These are phyloP conservation scores for Periglandula ipomoeae DNA, from an alignment of 2,329 filamentous ascomycete species.

Conservation along the genomic window DNA sequence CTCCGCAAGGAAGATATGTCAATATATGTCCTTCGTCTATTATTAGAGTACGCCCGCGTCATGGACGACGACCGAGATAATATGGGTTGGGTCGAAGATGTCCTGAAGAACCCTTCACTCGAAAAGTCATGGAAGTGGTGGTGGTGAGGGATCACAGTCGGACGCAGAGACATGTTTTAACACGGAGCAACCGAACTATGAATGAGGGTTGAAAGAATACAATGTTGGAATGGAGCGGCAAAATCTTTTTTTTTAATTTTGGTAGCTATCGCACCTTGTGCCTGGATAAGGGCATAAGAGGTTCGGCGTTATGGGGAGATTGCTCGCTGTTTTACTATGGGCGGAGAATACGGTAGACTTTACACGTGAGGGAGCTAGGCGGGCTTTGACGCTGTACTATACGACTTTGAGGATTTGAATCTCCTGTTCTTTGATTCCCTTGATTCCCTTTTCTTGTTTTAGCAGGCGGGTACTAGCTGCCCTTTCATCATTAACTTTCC, in stretches of 20 bases:
- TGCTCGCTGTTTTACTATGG: background rate
- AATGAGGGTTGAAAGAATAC: background rate
- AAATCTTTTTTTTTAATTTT: background rate
- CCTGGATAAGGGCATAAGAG: background rate
- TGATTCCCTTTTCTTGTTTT: background rate
- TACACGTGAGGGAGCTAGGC: background rate
- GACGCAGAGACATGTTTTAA: background rate
- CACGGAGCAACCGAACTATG: background rate
- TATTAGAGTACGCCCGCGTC: conserved; percentile 54
- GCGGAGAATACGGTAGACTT: background rate
- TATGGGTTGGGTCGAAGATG: conserved; percentile 48
- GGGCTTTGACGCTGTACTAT: conserved; percentile 1
- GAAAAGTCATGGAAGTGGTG: conserved; percentile 21
- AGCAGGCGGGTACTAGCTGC: background rate
- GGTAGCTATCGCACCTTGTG: background rate
- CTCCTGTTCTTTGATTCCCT: background rate
- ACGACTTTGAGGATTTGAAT: background rate
- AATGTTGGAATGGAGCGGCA: background rate
- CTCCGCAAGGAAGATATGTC: conserved; percentile 65
- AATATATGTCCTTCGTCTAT: conserved; percentile 56
- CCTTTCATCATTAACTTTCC: background rate
- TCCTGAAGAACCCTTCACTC: conserved; percentile 26
- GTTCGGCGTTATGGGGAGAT: background rate
- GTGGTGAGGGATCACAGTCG: conserved; percentile 9
- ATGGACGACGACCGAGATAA: conserved; percentile 39